These are phyloP conservation scores for Haplographium delicatum DNA, from an alignment of 495 filamentous ascomycete species.

Conservation along the genomic window DNA sequence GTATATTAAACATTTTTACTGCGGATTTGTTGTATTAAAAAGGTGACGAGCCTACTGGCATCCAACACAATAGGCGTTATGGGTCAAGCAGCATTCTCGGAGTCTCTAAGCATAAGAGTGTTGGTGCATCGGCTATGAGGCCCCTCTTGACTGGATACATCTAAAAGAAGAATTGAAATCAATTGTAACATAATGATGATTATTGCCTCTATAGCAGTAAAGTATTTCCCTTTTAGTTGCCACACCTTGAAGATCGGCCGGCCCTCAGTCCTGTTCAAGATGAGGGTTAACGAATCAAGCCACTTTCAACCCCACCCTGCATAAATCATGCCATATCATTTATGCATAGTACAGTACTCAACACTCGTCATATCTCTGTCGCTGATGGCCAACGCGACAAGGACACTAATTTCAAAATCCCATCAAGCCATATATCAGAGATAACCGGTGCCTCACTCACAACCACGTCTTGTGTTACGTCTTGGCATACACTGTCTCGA, in stretches of 20 bases:
- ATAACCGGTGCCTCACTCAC: not conserved
- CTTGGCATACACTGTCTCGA: too few relatives aligned
- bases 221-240: too few relatives aligned
- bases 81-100: conserved; percentile 6
- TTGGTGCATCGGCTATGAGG: not conserved
- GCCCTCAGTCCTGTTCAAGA: too few relatives aligned
- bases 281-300: too few relatives aligned
- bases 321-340: too few relatives aligned
- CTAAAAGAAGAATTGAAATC: not conserved
- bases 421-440: not conserved
- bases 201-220: too few relatives aligned
- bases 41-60: conserved; percentile 6
- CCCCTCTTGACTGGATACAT: not conserved
- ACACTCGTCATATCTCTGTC: too few relatives aligned
- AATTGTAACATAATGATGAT: not conserved
- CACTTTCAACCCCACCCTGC: too few relatives aligned
- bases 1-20: conserved; percentile 14
- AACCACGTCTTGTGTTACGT: not conserved
- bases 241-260: too few relatives aligned
- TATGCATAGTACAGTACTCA: too few relatives aligned
- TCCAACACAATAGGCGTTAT: conserved; percentile 7
- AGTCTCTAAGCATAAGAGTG: not conserved
- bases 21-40: conserved; percentile 9
- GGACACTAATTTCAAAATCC: not conserved
- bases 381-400: not conserved